A percentile compares a stretch with the other conserved stretches of the same genome.
phyloP scores from a whole-genome alignment of 139 green algal genomes.

The Limnomonas spitsbergensis region DNA sequence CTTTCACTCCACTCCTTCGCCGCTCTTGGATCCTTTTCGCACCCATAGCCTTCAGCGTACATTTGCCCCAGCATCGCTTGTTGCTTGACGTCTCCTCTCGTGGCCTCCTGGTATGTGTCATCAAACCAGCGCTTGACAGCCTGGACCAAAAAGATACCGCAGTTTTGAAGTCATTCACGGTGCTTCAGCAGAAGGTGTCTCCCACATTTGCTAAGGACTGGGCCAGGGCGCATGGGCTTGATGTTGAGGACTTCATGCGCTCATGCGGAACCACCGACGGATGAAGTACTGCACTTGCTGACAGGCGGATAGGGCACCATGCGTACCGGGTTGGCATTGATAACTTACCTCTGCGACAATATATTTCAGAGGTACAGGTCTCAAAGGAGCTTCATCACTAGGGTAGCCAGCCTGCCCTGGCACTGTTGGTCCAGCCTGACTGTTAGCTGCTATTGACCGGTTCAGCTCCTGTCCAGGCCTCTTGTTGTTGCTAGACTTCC shows the following conservation, averaged over 20 bases:
- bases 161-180: not conserved
- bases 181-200: not conserved
- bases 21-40: conserved; percentile 43
- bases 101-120: conserved; percentile 66
- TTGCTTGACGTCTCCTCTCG: conserved; percentile 59
- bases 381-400: not conserved
- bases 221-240: too few relatives aligned
- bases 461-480: not conserved
- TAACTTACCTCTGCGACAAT: conserved; percentile 7
- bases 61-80: conserved; percentile 74
- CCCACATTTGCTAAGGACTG: too few relatives aligned
- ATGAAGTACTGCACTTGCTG: too few relatives aligned
- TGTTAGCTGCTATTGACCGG: not conserved
- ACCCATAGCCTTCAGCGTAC: conserved; percentile 76
- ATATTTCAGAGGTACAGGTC: conserved; percentile 10
- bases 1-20: conserved; percentile 64
- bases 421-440: not conserved
- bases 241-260: too few relatives aligned
- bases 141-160: conserved; percentile 30
- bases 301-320: too few relatives aligned
- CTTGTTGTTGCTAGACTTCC: not conserved
- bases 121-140: conserved; percentile 73
- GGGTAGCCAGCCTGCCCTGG: not conserved
- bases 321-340: too few relatives aligned
- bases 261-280: too few relatives aligned